These are phyloP conservation scores for Phytophthora kernoviae DNA, from an alignment of 352 stramenopile genomes.

Conservation along the genomic window DNA sequence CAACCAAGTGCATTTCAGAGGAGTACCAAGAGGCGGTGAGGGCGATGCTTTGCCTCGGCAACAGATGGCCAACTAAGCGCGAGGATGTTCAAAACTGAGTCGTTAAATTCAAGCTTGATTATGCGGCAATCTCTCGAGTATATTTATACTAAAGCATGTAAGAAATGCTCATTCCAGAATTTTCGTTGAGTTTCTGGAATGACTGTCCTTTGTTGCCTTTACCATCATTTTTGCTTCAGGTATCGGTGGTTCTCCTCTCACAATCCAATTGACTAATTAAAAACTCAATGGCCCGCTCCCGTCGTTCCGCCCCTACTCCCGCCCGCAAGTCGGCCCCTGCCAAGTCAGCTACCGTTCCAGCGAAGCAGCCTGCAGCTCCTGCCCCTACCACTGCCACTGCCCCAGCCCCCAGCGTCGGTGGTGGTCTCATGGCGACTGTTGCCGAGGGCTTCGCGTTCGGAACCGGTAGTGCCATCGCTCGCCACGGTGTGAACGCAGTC, in stretches of 20 bases:
- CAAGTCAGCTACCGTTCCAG: slow-evolving; percentile 44
- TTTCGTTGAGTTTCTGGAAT: slow-evolving; percentile 26
- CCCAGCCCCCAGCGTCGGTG: slow-evolving; percentile 79
- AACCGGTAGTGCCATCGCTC: slow-evolving; percentile 95
- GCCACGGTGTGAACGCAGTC: slow-evolving; percentile 80
- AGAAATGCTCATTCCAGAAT: slow-evolving; percentile 4
- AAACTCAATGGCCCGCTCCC: slow-evolving; percentile 68
- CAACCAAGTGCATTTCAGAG: slow-evolving; percentile 1
- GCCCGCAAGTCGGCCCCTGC: slow-evolving; percentile 46
- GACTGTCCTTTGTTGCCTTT: slow-evolving; percentile 8
- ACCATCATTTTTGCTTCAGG: not conserved
- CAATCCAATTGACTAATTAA: slow-evolving; percentile 29
- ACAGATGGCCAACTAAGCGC: too few species aligned
- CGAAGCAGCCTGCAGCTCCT: slow-evolving; percentile 33
- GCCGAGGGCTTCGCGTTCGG: slow-evolving; percentile 97
- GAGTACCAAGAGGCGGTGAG: too few species aligned
- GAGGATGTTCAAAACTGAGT: too few species aligned
- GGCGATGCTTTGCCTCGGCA: too few species aligned
- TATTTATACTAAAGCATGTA: not conserved
- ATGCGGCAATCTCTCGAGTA: not conserved
- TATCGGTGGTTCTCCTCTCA: slow-evolving; percentile 1
- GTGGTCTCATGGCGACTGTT: slow-evolving; percentile 94
- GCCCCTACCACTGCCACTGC: slow-evolving; percentile 36
- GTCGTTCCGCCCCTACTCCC: slow-evolving; percentile 50
- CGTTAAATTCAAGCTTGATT: not conserved